Conservation (phyloP, 1,284 basidiomycete species). For the Irpex rosettiformis region DNA sequence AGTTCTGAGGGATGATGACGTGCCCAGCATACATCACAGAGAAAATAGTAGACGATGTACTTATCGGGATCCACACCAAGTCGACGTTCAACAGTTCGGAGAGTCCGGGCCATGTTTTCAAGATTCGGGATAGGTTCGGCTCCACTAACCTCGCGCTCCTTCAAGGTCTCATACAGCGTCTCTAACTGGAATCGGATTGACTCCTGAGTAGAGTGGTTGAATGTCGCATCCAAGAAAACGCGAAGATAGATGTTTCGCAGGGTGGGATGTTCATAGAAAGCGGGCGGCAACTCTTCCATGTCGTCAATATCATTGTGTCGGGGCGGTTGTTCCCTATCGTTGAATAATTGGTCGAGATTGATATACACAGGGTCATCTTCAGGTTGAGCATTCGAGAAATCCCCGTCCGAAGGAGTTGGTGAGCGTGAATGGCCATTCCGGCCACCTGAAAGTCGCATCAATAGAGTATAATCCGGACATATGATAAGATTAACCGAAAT, state of each 20-base stretch:
- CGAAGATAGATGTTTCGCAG: constrained; percentile 1
- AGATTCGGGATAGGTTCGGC: background rate
- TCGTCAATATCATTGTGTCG: no score
- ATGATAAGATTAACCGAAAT: no score
- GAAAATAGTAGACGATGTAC: background rate
- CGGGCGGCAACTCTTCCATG: background rate
- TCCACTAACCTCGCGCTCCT: no score
- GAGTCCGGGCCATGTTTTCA: background rate
- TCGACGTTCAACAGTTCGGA: background rate
- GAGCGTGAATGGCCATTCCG: no score
- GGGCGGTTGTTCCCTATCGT: no score
- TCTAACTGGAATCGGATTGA: background rate
- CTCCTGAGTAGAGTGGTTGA: constrained; percentile 1
- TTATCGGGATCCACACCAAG: background rate
- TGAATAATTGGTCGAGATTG: no score
- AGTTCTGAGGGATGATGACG: background rate
- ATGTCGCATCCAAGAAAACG: constrained; percentile 3
- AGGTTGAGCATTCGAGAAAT: no score
- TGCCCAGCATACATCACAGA: background rate
- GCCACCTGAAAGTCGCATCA: no score
- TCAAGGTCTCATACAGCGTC: background rate
- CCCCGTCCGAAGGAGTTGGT: no score
- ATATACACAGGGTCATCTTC: no score
- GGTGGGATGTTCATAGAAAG: constrained; percentile 2
- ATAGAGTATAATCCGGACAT: no score